Evolutionary conservation across 306 rosid species (phyloP), one percentile per base, ranked within the genome.

Genomic region (Aeschynomene evenia): DNA sequence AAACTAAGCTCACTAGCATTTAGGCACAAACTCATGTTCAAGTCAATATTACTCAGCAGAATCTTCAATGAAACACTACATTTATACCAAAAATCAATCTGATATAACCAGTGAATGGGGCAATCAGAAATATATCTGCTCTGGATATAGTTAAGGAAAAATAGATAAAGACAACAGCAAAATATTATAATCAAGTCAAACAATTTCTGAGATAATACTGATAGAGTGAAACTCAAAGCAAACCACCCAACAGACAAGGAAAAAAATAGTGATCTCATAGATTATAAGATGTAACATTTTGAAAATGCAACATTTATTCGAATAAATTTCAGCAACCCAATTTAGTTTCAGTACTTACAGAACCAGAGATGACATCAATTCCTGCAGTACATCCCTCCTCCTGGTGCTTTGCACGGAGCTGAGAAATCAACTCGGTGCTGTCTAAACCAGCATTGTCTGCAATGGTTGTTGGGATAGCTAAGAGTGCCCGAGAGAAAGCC

Each of bases 381-480:
- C 97, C 97, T 0, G 96, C 78, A 78, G 74, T 88, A 62, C 91
- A 88, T 33, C 82, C 89, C 77, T 94, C 96, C 72, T 84, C 88
- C 66, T 90, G 96, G 83, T 94, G 99, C 78, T 87, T 96, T 12
- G 96, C 97, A 57, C 97, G 92, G 59, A 95, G 95, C 77, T 87
- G 88, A 73, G 99, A 92, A 72, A 94, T 64, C 85, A 94, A 81
- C 73, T 91, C 97, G 13, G 97, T 97, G 81, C 96, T 94, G 82
- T 94, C 97, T 88, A 95, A 79, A 69, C 99, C 97, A 71, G 99
- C 99, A 87, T 95, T 95, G 79, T 91, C 97, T 40, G 96, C 95
- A 53, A 91, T 91, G 70, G 79, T 95, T 10, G 95, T 95, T 45
- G 97, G 97, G 73, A 91, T 95, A 73, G 97, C 84, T 78, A 65